phyloP scores from a whole-genome alignment of 768 basidiomycete species.

The Sistotremastrum niveocremeum region DNA sequence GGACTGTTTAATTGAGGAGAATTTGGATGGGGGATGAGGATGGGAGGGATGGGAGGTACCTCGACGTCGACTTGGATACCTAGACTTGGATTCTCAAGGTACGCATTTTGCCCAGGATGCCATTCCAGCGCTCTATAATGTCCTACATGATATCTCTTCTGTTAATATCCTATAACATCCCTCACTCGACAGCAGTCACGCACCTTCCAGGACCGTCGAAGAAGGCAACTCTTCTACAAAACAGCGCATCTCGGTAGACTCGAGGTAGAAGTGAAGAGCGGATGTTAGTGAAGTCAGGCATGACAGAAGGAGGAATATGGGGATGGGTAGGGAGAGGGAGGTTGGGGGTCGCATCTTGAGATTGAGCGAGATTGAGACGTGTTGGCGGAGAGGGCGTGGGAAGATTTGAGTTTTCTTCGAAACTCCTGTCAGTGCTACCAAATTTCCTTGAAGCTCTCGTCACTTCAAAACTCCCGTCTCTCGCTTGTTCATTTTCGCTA shows the following conservation, averaged over 20 bases:
- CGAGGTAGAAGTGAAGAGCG: conserved; percentile 94
- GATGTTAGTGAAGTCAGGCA: conserved; percentile 30
- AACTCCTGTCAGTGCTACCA: too few species aligned
- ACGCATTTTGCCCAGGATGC: conserved; percentile 57
- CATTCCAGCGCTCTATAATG: conserved; percentile 91
- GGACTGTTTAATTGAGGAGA: too few species aligned
- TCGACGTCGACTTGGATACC: conserved; percentile 88
- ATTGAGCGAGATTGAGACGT: conserved; percentile 24
- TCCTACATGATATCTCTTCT: conserved; percentile 31
- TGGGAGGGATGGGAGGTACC: conserved; percentile 34
- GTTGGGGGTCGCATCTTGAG: conserved; percentile 24
- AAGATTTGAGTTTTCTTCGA: neutral
- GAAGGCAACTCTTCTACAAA: conserved; percentile 94
- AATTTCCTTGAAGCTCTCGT: too few species aligned
- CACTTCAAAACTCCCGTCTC: too few species aligned
- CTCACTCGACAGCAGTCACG: conserved; percentile 9
- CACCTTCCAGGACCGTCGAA: conserved; percentile 92
- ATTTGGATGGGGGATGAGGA: neutral
- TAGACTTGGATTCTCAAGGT: conserved; percentile 57
- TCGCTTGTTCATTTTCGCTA: too few species aligned
- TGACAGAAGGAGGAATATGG: conserved; percentile 24
- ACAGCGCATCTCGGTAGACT: conserved; percentile 85
- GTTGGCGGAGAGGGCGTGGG: neutral
- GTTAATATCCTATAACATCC: conserved; percentile 1
- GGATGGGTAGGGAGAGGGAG: conserved; percentile 40